Conservation (phyloP, 1,139 yeast species). For the Kodamaea suecica region DNA sequence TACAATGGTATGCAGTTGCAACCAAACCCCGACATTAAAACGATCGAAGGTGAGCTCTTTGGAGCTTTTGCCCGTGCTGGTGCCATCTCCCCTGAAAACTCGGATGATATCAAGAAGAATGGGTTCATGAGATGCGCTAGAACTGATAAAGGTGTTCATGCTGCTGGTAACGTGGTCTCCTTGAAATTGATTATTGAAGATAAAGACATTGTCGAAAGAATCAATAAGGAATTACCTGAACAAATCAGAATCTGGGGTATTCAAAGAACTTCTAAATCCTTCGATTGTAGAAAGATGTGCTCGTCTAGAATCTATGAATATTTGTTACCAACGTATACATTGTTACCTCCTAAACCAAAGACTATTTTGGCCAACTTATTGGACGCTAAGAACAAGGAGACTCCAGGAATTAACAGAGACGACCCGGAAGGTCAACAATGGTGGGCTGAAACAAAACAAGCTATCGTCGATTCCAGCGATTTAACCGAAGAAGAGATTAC, state of each 20-base stretch:
- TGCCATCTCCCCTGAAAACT: slow-evolving; percentile 84
- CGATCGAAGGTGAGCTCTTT: slow-evolving; percentile 90
- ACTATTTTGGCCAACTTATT: slow-evolving; percentile 62
- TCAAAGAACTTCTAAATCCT: slow-evolving; percentile 82
- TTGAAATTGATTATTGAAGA: slow-evolving; percentile 88
- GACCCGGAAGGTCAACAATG: slow-evolving; percentile 70
- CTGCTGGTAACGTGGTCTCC: slow-evolving; percentile 93
- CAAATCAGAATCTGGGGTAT: slow-evolving; percentile 93
- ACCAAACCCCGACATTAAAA: slow-evolving; percentile 77
- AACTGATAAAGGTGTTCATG: slow-evolving; percentile 98
- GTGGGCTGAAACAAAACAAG: slow-evolving; percentile 58
- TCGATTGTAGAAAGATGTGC: slow-evolving; percentile 94
- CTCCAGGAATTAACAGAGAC: slow-evolving; percentile 58
- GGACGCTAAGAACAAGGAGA: slow-evolving; percentile 46
- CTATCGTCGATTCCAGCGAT: slow-evolving; percentile 41
- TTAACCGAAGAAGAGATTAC: slow-evolving; percentile 47
- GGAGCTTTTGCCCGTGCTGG: slow-evolving; percentile 85
- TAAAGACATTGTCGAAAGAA: slow-evolving; percentile 65
- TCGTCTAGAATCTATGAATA: slow-evolving; percentile 93
- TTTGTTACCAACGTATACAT: slow-evolving; percentile 83
- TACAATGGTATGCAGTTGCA: slow-evolving; percentile 94
- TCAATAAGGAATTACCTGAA: slow-evolving; percentile 74
- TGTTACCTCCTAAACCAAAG: slow-evolving; percentile 84
- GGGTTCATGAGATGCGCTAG: slow-evolving; percentile 96
- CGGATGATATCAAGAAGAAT: slow-evolving; percentile 84